These are phyloP conservation scores for Zoysia matrella DNA, from an alignment of 202 grass and related monocot species.

Conservation along the genomic window DNA sequence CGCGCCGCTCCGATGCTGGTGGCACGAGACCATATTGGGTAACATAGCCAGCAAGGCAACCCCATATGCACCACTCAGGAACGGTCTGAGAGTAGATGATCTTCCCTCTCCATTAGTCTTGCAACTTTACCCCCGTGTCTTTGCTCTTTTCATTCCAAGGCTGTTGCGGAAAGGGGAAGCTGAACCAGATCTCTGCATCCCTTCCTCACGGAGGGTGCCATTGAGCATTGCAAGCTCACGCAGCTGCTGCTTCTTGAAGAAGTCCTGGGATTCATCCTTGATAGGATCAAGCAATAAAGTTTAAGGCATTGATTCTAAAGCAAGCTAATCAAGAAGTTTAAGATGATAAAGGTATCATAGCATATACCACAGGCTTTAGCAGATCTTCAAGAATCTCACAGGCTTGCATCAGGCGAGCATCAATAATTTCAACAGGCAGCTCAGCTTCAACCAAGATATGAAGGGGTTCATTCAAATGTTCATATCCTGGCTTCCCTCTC, in stretches of 20 bases:
- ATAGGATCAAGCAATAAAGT: constrained; percentile 26
- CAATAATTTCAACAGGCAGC: constrained; percentile 91
- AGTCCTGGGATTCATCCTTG: constrained; percentile 97
- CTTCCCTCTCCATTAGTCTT: neutral
- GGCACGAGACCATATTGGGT: constrained; percentile 37
- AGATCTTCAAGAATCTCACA: constrained; percentile 89
- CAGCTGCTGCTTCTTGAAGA: constrained; percentile 99
- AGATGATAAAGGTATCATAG: constrained; percentile 1
- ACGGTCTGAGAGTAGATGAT: constrained; percentile 11
- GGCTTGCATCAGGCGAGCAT: constrained; percentile 88
- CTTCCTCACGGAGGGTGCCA: constrained; percentile 95
- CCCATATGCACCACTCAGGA: constrained; percentile 54
- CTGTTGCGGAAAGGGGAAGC: constrained; percentile 92
- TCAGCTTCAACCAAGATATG: constrained; percentile 98
- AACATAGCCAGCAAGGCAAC: constrained; percentile 49
- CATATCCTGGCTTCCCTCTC: constrained; percentile 94
- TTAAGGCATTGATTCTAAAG: constrained; percentile 18
- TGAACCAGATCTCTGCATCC: constrained; percentile 87
- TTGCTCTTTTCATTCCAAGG: constrained; percentile 98
- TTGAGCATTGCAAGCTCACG: constrained; percentile 94
- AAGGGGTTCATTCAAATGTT: constrained; percentile 98
- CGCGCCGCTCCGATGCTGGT: constrained; percentile 40
- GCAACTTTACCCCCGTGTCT: constrained; percentile 80
- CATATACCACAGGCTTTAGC: constrained; percentile 92
- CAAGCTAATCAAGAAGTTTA: neutral